Evolutionary conservation across 176 grass and related monocot species (phyloP), one percentile per base, ranked within the genome.

Genomic region (Juncus effusus): DNA sequence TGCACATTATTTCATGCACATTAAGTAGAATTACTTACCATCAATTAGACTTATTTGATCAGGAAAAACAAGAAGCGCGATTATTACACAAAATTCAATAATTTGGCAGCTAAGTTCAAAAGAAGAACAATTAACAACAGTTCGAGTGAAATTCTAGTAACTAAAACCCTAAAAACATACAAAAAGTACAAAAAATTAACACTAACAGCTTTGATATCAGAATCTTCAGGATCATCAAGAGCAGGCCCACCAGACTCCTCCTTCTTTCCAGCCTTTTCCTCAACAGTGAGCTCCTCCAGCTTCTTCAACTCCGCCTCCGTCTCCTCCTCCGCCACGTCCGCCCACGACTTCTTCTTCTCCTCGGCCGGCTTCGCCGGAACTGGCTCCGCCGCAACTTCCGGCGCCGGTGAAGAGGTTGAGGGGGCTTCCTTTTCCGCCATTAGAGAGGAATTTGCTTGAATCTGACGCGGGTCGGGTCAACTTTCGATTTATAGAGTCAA

Each of bases 131-230:
- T 61, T 6, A 5, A n/a, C 4, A n/a, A 11, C 57, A 58, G 58
- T 73, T 53, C 51, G 16, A 63, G 47, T 54, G 44, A 63, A 74
- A n/a, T 53, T 62, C 16, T 15, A 40, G 13, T 59, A 68, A 6
- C 3, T 15, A 51, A 13, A 80, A 19, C 40, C n/a, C 47, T 60
- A 37, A 2, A 42, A 59, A 50, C 38, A 58, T 5, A 55, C 19
- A 55, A n/a, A 39, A 59, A 14, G 19, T 38, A 59, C 3, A 11
- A 28, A 12, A 9, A 56, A 0, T 16, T 3, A 35, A 62, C 15
- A 36, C 73, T 53, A 89, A 99, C 94, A 47, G 89, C 83, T 67
- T 93, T 80, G 78, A 99, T 99, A 59, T 99, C 82, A 45, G 85
- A 70, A 39, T 99, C 88, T 50, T 99, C 83, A 16, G 89, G 87